Evolutionary conservation across 371 early-diverging fungal genomes (phyloP).

Genomic region (Circinella umbellata): DNA sequence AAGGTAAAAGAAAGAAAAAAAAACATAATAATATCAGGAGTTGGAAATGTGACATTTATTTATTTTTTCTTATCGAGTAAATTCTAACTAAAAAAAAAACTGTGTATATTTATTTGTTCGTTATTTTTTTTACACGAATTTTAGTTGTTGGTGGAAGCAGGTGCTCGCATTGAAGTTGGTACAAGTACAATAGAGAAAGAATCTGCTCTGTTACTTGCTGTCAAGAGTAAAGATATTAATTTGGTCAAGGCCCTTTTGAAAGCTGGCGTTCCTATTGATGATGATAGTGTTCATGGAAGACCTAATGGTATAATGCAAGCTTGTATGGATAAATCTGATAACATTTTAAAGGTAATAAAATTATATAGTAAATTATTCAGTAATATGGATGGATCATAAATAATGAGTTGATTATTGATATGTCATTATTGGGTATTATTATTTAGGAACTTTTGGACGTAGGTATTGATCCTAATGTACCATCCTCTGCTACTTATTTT

Average conservation of each 20-base stretch:
- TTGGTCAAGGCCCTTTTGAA: constrained; percentile 36
- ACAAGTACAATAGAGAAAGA: constrained; percentile 6
- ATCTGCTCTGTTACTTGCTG: constrained; percentile 33
- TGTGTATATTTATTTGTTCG: no score
- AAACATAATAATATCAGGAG: not conserved
- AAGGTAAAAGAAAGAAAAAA: constrained; percentile 21
- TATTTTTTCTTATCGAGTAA: not conserved
- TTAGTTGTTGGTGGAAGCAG: constrained; percentile 35
- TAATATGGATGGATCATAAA: no score
- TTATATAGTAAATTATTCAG: no score
- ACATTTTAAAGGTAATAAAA: constrained; percentile 5
- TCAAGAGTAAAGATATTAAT: constrained; percentile 18
- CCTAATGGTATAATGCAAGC: constrained; percentile 41
- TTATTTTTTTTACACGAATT: not conserved
- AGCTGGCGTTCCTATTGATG: constrained; percentile 29
- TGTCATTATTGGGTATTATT: not conserved
- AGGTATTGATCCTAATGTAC: constrained; percentile 20
- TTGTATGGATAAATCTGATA: not conserved
- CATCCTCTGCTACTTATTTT: constrained; percentile 6
- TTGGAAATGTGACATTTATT: no score
- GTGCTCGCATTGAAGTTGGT: constrained; percentile 18
- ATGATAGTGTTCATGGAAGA: constrained; percentile 34
- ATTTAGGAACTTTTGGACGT: constrained; percentile 24
- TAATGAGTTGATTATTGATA: no score
- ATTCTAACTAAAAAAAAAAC: no score